Evolutionary conservation across 306 rosid genomes (phyloP).

Genomic region (Psophocarpus tetragonolobus): DNA sequence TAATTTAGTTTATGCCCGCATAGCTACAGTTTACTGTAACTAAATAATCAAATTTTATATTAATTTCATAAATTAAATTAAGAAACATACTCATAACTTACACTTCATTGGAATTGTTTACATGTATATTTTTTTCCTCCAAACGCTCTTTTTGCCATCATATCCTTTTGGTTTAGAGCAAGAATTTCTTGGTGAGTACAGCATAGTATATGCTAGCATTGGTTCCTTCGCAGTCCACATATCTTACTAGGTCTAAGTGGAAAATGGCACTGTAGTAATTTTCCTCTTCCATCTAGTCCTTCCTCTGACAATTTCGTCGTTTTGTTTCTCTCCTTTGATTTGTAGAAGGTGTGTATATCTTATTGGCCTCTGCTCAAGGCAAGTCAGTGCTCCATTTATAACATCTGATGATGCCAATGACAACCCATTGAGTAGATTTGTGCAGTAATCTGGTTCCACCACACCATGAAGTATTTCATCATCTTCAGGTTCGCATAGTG

Average conservation of each 20-base stretch:
- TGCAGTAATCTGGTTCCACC: conserved; percentile 44
- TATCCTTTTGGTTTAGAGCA: conserved; percentile 13
- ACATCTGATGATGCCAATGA: conserved; percentile 66
- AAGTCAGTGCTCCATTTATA: conserved; percentile 63
- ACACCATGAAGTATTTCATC: conserved; percentile 57
- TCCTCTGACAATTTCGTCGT: conserved; percentile 87
- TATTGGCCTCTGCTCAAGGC: conserved; percentile 52
- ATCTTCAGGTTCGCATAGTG: conserved; percentile 78
- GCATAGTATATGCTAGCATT: not conserved
- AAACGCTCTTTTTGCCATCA: not conserved
- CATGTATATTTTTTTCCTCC: not conserved
- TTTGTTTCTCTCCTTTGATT: conserved; percentile 54
- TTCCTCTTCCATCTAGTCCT: conserved; percentile 82
- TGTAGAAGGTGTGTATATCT: conserved; percentile 78
- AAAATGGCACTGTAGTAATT: conserved; percentile 44
- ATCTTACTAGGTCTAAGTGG: conserved; percentile 43
- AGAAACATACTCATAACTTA: not conserved
- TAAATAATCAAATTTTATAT: conserved; percentile 19
- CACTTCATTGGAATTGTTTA: conserved; percentile 14
- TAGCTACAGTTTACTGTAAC: not conserved
- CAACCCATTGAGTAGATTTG: conserved; percentile 53
- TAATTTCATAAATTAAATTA: conserved; percentile 5
- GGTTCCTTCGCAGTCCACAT: conserved; percentile 22
- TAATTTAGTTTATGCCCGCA: not conserved
- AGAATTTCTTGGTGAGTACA: conserved; percentile 31